Evolutionary conservation across 1,284 basidiomycete species (phyloP).

Genomic region (Ustilago cynodontis): DNA sequence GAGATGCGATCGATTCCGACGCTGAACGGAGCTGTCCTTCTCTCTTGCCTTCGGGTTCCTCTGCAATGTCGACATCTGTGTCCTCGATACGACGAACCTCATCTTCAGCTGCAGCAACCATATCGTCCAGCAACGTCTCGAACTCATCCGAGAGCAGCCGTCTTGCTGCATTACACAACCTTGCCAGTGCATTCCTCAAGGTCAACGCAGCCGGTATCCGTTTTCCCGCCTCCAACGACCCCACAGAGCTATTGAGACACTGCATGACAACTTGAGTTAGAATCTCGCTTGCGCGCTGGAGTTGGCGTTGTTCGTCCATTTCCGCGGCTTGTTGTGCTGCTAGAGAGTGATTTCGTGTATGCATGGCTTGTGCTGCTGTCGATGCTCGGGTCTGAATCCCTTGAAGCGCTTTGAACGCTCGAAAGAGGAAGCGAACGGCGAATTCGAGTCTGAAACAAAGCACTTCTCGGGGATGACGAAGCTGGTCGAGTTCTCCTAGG

Average conservation of each 20-base stretch:
- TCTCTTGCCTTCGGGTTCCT: not conserved
- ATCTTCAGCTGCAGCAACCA: slow-evolving; percentile 42
- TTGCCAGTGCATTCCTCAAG: slow-evolving; percentile 29
- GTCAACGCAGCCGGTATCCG: slow-evolving; percentile 21
- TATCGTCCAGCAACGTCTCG: slow-evolving; percentile 45
- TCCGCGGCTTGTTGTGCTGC: slow-evolving; percentile 36
- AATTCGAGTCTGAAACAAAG: slow-evolving; percentile 44
- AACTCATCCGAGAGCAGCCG: slow-evolving; percentile 43
- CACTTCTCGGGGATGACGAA: slow-evolving; percentile 29
- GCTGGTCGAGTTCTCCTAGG: slow-evolving; percentile 20
- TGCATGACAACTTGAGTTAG: slow-evolving; percentile 48
- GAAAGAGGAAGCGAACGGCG: slow-evolving; percentile 32
- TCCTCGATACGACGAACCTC: slow-evolving; percentile 33
- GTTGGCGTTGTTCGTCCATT: slow-evolving; percentile 44
- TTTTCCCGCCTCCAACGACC: slow-evolving; percentile 22
- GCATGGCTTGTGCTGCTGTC: slow-evolving; percentile 38
- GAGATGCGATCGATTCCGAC: slow-evolving; percentile 14
- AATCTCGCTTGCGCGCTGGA: slow-evolving; percentile 39
- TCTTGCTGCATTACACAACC: slow-evolving; percentile 42
- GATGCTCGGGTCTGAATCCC: slow-evolving; percentile 34
- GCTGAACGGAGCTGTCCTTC: slow-evolving; percentile 19
- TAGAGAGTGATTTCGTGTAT: slow-evolving; percentile 2
- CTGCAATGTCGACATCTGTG: slow-evolving; percentile 1
- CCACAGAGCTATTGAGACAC: slow-evolving; percentile 41
- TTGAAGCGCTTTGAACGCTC: slow-evolving; percentile 37